Percentiles rank a stretch among this genome's conserved stretches.
Conservation (phyloP, 2,329 filamentous ascomycete species). For the Fusarium buharicum region DNA sequence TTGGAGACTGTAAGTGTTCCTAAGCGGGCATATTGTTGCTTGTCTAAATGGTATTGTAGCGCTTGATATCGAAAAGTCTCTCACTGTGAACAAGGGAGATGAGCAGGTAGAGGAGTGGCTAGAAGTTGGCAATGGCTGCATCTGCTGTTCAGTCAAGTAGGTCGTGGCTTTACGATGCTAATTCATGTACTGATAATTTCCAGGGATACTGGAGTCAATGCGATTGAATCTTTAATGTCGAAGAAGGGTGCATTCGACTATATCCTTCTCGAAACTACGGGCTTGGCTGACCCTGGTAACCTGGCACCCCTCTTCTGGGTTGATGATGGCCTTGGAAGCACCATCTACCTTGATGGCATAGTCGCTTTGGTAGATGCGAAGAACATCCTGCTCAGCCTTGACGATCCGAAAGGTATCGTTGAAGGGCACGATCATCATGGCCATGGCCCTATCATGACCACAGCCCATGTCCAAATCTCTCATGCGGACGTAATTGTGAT, state of each 20-base stretch:
- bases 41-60: conserved; percentile 60
- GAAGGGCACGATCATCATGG: conserved; percentile 63
- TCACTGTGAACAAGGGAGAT: conserved; percentile 87
- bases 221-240: conserved; percentile 95
- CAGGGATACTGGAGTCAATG: conserved; percentile 90
- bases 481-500: conserved; percentile 95
- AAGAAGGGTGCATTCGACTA: conserved; percentile 96
- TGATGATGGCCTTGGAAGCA: conserved; percentile 92
- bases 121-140: conserved; percentile 94
- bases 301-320: conserved; percentile 98
- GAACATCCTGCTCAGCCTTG: conserved; percentile 84
- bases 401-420: conserved; percentile 72
- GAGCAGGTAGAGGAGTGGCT: conserved; percentile 93
- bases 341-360: conserved; percentile 96
- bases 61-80: conserved; percentile 92
- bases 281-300: conserved; percentile 93
- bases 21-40: neutral
- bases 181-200: conserved; percentile 36
- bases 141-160: conserved; percentile 97
- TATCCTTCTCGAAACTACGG: conserved; percentile 95
- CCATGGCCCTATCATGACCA: conserved; percentile 80
- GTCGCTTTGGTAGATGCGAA: conserved; percentile 96
- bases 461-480: conserved; percentile 94
- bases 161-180: neutral
- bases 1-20: conserved; percentile 75